Base-by-base conservation (phyloP, 1,284 basidiomycete genomes). In the Anthracocystis panici-leucophaei region DNA sequence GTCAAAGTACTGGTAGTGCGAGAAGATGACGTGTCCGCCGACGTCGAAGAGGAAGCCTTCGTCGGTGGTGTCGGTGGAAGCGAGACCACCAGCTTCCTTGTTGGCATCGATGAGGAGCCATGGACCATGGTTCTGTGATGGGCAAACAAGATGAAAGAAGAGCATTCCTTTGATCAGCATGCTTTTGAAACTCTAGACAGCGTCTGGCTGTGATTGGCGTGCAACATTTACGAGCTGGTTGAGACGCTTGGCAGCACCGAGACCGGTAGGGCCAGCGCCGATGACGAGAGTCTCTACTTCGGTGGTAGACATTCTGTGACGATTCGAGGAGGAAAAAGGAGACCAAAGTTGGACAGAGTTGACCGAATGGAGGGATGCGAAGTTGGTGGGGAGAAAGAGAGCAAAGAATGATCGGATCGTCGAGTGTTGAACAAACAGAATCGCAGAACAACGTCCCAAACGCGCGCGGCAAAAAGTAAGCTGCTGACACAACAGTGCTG, bases 21-120 rank as follows among this genome's bases (percentile, higher is more conserved):
- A 88, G 79, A 89, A 89, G 75, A 89, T 88, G 75, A 89, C 88
- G 81, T 89, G 88, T 29, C 88, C 88, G 50, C 88, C 87, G 38
- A 88, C 87, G 76, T 88, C 88, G 75, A 88, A 88, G 57, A 88
- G 83, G 85, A 89, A 89, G n/a, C 88, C 88, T 76, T 88, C 87
- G 10, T 80, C 57, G 21, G 88, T 88, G 35, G 84, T 79, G 64
- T 88, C 88, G 9, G 88, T 89, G 33, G 86, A 86, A 29, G 88
- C 88, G 31, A 89, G 84, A 74, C 88, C 88, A 68, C 88, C 88
- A 8, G 87, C 86, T 48, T 86, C 84, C 20, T 81, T 77, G 50
- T 83, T 81, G 8, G 86, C 79, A 66, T 88, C 88, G 57, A 88
- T 86, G 25, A 88, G 72, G 29, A 87, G 77, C 83, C 86, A 88